phyloP scores from a whole-genome alignment of 2,329 filamentous ascomycete species.

The Biscogniauxia mediterranea region DNA sequence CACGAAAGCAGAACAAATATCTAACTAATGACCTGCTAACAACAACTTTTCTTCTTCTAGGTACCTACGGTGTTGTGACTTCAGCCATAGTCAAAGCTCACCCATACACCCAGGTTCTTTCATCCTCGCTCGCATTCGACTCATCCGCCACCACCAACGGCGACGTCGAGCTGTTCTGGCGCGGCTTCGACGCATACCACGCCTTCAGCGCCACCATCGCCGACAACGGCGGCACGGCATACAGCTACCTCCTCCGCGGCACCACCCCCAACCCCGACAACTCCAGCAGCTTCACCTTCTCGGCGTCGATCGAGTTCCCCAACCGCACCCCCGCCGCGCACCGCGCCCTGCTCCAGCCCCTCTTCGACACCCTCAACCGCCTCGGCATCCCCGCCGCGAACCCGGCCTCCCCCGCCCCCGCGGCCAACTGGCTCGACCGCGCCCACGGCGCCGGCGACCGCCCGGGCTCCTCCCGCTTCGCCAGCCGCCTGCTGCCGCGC shows the following conservation, averaged over 20 bases:
- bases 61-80: conserved; percentile 32
- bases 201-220: conserved; percentile 33
- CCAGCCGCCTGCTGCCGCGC: conserved; percentile 33
- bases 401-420: conserved; percentile 21
- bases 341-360: conserved; percentile 32
- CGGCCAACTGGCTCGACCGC: conserved; percentile 31
- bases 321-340: conserved; percentile 24
- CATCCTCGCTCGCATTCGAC: conserved; percentile 23
- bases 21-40: conserved; percentile 2
- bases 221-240: conserved; percentile 36
- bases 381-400: conserved; percentile 31
- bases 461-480: conserved; percentile 32
- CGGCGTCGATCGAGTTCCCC: conserved; percentile 35
- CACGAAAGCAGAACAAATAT: not conserved
- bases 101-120: conserved; percentile 21
- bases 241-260: conserved; percentile 32
- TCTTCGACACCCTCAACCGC: conserved; percentile 31
- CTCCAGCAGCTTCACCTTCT: conserved; percentile 31
- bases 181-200: conserved; percentile 34
- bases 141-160: conserved; percentile 10
- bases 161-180: conserved; percentile 29
- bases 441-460: conserved; percentile 25
- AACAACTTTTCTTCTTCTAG: conserved; percentile 7
- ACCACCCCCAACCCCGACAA: conserved; percentile 16
- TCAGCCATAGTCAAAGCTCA: conserved; percentile 32